Evolutionary conservation across 2,329 filamentous ascomycete species (phyloP).

Genomic region (Fusarium tjaetaba): DNA sequence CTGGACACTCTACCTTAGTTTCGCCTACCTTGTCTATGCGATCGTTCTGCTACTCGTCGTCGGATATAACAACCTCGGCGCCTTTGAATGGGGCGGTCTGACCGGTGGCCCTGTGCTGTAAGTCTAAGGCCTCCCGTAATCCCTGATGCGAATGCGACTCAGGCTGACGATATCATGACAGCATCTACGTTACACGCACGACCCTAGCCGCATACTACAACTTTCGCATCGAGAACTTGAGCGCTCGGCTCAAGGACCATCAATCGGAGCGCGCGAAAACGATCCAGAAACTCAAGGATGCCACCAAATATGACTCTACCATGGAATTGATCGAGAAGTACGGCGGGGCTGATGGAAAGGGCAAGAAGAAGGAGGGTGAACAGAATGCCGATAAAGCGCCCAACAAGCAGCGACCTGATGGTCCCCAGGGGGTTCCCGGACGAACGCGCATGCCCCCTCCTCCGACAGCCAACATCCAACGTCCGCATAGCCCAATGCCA

Average conservation of each 20-base stretch:
- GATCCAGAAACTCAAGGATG: constrained; percentile 93
- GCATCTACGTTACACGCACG: constrained; percentile 82
- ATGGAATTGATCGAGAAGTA: constrained; percentile 95
- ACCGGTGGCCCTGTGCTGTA: constrained; percentile 82
- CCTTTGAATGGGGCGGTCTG: constrained; percentile 81
- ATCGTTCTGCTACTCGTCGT: constrained; percentile 86
- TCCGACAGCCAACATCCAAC: constrained; percentile 70
- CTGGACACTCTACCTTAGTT: constrained; percentile 88
- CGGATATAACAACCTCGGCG: constrained; percentile 81
- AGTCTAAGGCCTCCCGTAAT: constrained; percentile 58
- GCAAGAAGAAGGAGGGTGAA: constrained; percentile 42
- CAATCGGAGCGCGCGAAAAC: constrained; percentile 84
- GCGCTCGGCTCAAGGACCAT: constrained; percentile 75
- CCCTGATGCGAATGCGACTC: background rate
- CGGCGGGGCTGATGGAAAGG: constrained; percentile 69
- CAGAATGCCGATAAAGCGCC: constrained; percentile 18
- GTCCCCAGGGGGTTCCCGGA: constrained; percentile 32
- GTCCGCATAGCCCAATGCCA: constrained; percentile 48
- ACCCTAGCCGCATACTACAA: constrained; percentile 77
- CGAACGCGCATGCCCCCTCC: constrained; percentile 66
- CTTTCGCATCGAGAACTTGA: constrained; percentile 78
- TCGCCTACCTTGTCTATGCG: constrained; percentile 88
- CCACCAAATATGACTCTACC: constrained; percentile 96
- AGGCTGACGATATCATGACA: constrained; percentile 49
- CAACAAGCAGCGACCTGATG: constrained; percentile 25